Conservation (phyloP, 805 yeast genomes). For the Candida verbasci region DNA sequence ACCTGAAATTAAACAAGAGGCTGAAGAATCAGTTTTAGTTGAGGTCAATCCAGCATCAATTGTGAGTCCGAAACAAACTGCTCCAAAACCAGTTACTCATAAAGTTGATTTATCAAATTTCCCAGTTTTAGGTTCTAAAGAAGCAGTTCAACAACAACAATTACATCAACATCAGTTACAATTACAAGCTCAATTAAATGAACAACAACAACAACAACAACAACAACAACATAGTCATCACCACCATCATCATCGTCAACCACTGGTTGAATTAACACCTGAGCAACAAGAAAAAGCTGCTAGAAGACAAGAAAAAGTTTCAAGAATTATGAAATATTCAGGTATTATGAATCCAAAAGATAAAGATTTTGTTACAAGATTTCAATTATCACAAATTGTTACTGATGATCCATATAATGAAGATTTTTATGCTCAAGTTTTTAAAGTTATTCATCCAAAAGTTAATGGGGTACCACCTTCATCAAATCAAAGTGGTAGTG, state of each 20-base stretch:
- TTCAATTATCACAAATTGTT: conserved; percentile 92
- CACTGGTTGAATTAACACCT: conserved; percentile 46
- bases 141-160: conserved; percentile 14
- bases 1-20: conserved; percentile 4
- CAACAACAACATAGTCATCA: conserved; percentile 15
- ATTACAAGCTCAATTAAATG: conserved; percentile 15
- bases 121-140: conserved; percentile 52
- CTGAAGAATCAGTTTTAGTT: neutral
- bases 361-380: conserved; percentile 89
- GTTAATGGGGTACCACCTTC: conserved; percentile 84
- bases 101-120: conserved; percentile 42
- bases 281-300: conserved; percentile 69
- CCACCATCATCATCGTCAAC: conserved; percentile 22
- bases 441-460: conserved; percentile 53
- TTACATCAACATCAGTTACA: conserved; percentile 18
- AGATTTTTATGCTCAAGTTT: conserved; percentile 94
- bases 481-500: conserved; percentile 37
- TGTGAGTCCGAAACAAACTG: neutral
- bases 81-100: conserved; percentile 1
- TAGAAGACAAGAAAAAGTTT: conserved; percentile 69
- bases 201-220: conserved; percentile 12
- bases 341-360: conserved; percentile 98
- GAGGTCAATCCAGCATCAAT: neutral
- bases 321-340: conserved; percentile 71
- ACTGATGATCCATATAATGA: conserved; percentile 97